Evolutionary conservation across 2,329 filamentous ascomycete genomes (phyloP).

Genomic region (Aphanocladium album): DNA sequence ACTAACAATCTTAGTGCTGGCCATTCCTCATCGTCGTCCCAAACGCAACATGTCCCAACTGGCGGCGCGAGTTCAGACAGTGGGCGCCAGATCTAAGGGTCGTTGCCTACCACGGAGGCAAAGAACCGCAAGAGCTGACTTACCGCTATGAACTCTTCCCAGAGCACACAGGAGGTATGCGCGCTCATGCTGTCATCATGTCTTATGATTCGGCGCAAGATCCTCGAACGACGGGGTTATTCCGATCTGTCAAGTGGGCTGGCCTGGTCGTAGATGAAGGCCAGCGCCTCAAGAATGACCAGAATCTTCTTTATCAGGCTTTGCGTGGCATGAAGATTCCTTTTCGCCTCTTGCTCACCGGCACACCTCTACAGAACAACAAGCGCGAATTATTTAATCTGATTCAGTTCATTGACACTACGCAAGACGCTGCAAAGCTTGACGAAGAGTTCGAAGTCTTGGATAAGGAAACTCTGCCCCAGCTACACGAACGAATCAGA

Average conservation of each 20-base stretch:
- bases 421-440: slow-evolving; percentile 62
- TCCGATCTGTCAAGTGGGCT: slow-evolving; percentile 73
- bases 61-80: slow-evolving; percentile 90
- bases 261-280: slow-evolving; percentile 92
- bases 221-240: slow-evolving; percentile 57
- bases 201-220: slow-evolving; percentile 89
- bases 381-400: slow-evolving; percentile 92
- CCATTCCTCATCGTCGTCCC: slow-evolving; percentile 92
- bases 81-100: slow-evolving; percentile 85
- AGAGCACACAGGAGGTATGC: slow-evolving; percentile 57
- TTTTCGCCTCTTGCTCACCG: slow-evolving; percentile 82
- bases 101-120: slow-evolving; percentile 86
- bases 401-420: slow-evolving; percentile 84
- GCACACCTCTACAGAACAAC: slow-evolving; percentile 92
- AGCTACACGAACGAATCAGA: slow-evolving; percentile 78
- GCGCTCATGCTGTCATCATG: slow-evolving; percentile 87
- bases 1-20: slow-evolving; percentile 53
- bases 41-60: slow-evolving; percentile 95
- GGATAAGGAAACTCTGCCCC: slow-evolving; percentile 73
- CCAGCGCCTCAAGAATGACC: slow-evolving; percentile 90
- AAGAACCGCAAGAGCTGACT: slow-evolving; percentile 67
- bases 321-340: slow-evolving; percentile 69
- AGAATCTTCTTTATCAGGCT: slow-evolving; percentile 72
- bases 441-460: slow-evolving; percentile 74
- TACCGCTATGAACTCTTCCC: slow-evolving; percentile 85